Base-by-base conservation (phyloP, 306 rosid species). In the Quillaja saponaria region DNA sequence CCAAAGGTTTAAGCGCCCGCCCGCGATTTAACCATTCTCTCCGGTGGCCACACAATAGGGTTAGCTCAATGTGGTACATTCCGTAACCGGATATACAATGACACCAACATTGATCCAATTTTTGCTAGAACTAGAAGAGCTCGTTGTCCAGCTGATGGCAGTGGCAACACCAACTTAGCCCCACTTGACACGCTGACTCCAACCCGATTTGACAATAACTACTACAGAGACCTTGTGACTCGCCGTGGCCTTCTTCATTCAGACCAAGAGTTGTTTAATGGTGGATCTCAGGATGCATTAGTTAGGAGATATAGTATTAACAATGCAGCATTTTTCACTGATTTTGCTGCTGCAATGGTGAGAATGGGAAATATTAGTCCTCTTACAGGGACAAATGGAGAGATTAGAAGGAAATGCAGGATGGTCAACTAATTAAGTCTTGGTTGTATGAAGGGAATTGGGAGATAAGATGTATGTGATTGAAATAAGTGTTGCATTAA, bases 41-140 rank as follows among this genome's bases (percentile, higher is more conserved):
- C 95, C 2, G 96, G 96, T 0, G 85, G 35, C 39, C 97, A 91
- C 80, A 82, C 85, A 7, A 67, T 88, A 19, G 97, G 96, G 20
- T 67, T 57, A 16, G 61, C 77, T 0, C 68, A 69, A n/a, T 91
- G 97, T 44, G 48, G 14, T 19, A 42, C 70, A 17, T 91, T 91
- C 78, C 72, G 81, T 51, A 52, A 0, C 16, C 85, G 87, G 55
- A 75, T 88, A 6, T 84, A 84, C 87, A 89, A 88, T 45, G 90
- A 85, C 6, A 48, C 87, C 69, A 88, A 88, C 74, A 82, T 86
- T 28, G 78, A 82, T 40, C 12, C 78, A 1, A 14, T 1, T 25
- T 84, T 91, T 6, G 95, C 95, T 28, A 15, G 79, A 34, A 48
- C 69, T 0, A 78, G 81, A 33, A 64, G 12, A 34, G 50, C 62